phyloP scores from a whole-genome alignment of 2,329 filamentous ascomycete species.

The Trichoderma atrobrunneum region DNA sequence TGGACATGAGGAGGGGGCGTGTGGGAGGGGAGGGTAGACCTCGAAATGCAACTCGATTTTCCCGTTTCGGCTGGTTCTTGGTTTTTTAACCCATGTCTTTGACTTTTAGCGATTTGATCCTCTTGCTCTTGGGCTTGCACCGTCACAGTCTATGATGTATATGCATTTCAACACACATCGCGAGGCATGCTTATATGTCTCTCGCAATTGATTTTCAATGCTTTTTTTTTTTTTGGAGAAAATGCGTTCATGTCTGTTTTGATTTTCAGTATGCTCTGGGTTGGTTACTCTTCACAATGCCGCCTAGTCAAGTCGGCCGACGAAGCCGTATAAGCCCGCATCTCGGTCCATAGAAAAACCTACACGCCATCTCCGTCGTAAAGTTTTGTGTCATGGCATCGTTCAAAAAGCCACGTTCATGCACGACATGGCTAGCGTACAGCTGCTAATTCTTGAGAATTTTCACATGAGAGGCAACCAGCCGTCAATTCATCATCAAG shows the following conservation, averaged over 20 bases:
- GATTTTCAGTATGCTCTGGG: background rate
- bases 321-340: background rate
- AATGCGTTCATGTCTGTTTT: background rate
- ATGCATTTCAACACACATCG: background rate
- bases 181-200: background rate
- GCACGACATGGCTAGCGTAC: background rate
- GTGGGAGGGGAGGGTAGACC: background rate
- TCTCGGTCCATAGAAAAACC: background rate
- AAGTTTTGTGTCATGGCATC: background rate
- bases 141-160: background rate
- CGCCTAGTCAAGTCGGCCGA: background rate
- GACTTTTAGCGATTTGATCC: background rate
- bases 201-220: background rate
- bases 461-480: background rate
- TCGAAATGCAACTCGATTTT: background rate
- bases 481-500: background rate
- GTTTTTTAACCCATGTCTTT: background rate
- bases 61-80: constrained; percentile 14
- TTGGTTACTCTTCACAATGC: background rate
- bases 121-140: background rate
- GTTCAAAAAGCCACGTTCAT: background rate
- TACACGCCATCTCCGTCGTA: background rate
- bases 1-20: constrained; percentile 12
- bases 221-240: background rate
- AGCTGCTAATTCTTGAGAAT: background rate